phyloP scores from a whole-genome alignment of 345 rosid species.

The Corymbia maculata region DNA sequence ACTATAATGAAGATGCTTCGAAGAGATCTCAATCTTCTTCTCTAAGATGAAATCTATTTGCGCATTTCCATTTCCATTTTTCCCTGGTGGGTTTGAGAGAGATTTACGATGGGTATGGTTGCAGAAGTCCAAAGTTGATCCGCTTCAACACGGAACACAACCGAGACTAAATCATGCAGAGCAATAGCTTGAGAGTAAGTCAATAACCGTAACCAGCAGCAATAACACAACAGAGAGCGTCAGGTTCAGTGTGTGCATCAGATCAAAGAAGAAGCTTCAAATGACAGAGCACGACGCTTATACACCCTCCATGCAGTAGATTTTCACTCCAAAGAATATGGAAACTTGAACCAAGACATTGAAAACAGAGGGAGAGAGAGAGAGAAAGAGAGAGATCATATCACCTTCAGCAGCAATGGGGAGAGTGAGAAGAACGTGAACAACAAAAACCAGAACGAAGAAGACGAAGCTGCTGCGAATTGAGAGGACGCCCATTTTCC shows the following conservation, averaged over 20 bases:
- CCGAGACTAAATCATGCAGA: background rate
- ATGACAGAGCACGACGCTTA: background rate
- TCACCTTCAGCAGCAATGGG: conserved; percentile 20
- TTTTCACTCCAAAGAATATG: background rate
- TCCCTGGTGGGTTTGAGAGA: background rate
- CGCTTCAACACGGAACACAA: background rate
- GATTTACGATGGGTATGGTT: background rate
- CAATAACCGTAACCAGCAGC: too few relatives aligned
- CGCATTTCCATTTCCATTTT: background rate
- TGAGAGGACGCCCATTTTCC: background rate
- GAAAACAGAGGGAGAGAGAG: background rate
- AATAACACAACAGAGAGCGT: background rate
- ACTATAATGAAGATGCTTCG: background rate
- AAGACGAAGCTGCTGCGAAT: background rate
- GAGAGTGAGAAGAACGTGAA: background rate
- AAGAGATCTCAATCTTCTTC: background rate
- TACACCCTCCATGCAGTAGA: background rate
- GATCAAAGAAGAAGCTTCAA: background rate
- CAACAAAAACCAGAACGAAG: background rate
- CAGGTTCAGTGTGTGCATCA: background rate
- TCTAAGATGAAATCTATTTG: background rate
- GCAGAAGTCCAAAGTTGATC: background rate
- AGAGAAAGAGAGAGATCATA: conserved; percentile 1
- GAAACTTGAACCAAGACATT: background rate
- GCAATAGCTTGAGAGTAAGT: background rate